Conservation (phyloP, 1,284 basidiomycete genomes). For the Acaromyces ingoldii region DNA sequence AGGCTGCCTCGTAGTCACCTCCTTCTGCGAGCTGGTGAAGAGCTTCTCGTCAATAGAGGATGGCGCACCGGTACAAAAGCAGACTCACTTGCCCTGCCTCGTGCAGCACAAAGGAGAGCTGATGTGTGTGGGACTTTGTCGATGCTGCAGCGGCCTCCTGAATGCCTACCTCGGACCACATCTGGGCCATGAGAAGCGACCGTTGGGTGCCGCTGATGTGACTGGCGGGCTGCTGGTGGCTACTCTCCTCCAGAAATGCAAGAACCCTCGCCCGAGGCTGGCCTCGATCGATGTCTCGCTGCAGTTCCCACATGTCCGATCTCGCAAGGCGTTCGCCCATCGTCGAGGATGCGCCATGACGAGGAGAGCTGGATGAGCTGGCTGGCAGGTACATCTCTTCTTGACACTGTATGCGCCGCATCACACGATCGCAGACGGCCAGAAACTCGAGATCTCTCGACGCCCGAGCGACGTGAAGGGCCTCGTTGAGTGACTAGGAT, state of each 20-base stretch:
- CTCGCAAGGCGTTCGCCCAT: background rate
- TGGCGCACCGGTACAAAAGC: background rate
- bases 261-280: background rate
- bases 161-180: background rate
- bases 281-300: background rate
- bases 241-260: background rate
- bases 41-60: background rate
- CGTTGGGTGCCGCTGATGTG: too few species aligned
- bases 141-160: background rate
- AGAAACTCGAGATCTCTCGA: background rate
- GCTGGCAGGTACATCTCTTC: too few species aligned
- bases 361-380: too few species aligned
- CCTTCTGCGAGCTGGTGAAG: background rate
- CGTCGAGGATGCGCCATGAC: background rate
- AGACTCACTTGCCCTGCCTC: background rate
- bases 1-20: background rate
- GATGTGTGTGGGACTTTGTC: background rate
- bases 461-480: background rate
- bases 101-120: too few species aligned
- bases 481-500: background rate
- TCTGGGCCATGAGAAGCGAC: background rate
- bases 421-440: background rate
- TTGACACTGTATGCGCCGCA: background rate
- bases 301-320: background rate
- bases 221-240: background rate